Base-by-base conservation (phyloP, 2,329 filamentous ascomycete species). In the Blastomyces parvus region DNA sequence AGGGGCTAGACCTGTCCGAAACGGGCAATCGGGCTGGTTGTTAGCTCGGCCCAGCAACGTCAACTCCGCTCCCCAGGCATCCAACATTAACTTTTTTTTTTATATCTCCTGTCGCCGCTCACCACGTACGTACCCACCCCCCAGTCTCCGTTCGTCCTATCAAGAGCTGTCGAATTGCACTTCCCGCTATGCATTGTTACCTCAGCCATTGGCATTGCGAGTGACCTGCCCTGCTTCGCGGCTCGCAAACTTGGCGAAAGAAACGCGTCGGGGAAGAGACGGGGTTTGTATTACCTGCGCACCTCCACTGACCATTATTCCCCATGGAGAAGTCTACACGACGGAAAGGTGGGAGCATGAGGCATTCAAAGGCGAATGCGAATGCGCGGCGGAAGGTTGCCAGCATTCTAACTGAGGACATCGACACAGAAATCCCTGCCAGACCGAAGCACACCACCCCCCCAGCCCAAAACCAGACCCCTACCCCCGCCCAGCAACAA, bases 331-430 rank as follows among this genome's bases (percentile, higher is more conserved):
- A 59, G 55, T 38, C 55, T 42, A 2, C 53, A 36, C 70, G 65
- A 61, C 73, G 67, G 67, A 72, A 71, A 64, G 70, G 73, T 65
- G 72, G 70, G 67, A 74, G 71, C 62, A 63, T 73, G 61, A 69
- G 67, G 63, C 62, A 63, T 48, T 62, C 68, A 44, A 70, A 68
- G 63, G 66, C 59, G 57, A 66, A 65, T 60, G 68, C 67, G 27
- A 66, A 65, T 61, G 68, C 67, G 30, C 71, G 69, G 60, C 70
- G 67, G 55, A 71, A 73, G 6, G 69, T 72, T 62, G 70, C 71
- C 40, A 70, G 71, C 50, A 67, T 73, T 55, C 56, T 71, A 14
- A 69, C 30, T 22, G 69, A 70, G 17, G 60, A 67, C 27, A 62
- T 67, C n/a, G 64, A 68, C n/a, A 67, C 64, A 62, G 63, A 63